Base-by-base conservation (phyloP, 192 early-diverging fungal species). In the Bifiguratus adelaidae region DNA sequence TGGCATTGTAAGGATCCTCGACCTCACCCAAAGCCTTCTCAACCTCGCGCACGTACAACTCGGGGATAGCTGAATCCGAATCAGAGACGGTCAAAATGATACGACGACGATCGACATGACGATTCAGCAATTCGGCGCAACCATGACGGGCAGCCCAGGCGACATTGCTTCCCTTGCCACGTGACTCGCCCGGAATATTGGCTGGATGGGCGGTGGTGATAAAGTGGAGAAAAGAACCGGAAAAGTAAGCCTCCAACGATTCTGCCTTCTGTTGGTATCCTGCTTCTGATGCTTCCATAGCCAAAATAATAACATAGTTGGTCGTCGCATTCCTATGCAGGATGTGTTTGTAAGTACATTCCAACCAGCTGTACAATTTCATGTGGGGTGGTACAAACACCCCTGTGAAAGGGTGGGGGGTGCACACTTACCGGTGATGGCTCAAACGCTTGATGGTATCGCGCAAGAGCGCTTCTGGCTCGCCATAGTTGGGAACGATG, bases 141-240 rank as follows among this genome's bases (percentile, higher is more conserved):
- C 63, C 61, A 5, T 51, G 24, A n/a, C 52, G 44, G 12, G 79
- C 71, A 24, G 82, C 80, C 67, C 67, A 85, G 3, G 81, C 71
- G 4, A 83, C 81, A 52, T 87, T 87, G 27, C 67, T 66, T 30
- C 78, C 82, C 44, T 87, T 87, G 11, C 84, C 84, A 30, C 82
- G 65, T 25, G 77, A 70, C 56, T 87, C 84, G 21, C 80, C 82
- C 7, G 73, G 71, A 13, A 75, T 53, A 51, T 75, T 75, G 29
- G 55, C 27, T 3, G 84, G 84, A 64, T 87, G 84, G 6, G 77
- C 53, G 9, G 83, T 84, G 41, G 74, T 74, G 37, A 82, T 73
- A 52, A 87, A 77, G 40, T 86, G 74, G 41, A 64, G 65, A 59
- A 87, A 87, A 41, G 50, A 61, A 38, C 75, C 65, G 13, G 60